Conservation (phyloP, 352 stramenopile species). For the Phytophthora citrophthora region DNA sequence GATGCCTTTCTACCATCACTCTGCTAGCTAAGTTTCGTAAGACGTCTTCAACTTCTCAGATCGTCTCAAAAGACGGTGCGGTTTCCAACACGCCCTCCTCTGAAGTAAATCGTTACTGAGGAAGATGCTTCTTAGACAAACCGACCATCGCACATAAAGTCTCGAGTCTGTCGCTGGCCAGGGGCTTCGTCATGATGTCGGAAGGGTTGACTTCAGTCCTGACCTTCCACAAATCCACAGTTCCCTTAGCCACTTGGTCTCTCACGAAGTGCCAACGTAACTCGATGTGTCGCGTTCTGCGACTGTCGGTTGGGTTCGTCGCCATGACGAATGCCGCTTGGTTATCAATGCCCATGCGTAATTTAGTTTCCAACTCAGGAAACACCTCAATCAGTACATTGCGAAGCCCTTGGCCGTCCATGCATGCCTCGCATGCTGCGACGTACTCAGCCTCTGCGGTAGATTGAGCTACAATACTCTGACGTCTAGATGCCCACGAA, state of each 20-base stretch:
- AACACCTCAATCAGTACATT: neutral
- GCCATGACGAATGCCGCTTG: slow-evolving; percentile 1
- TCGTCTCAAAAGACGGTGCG: neutral
- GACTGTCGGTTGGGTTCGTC: neutral
- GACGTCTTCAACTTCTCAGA: no score
- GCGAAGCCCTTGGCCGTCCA: neutral
- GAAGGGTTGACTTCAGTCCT: neutral
- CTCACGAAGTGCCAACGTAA: neutral
- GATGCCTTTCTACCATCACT: no score
- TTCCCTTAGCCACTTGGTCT: neutral
- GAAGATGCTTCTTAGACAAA: neutral
- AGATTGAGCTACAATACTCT: slow-evolving; percentile 3
- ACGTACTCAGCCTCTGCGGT: slow-evolving; percentile 4
- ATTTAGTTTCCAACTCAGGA: neutral
- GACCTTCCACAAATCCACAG: slow-evolving; percentile 1
- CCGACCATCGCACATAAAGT: neutral
- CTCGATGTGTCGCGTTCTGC: slow-evolving; percentile 2
- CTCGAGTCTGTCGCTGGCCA: neutral
- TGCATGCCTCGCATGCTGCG: slow-evolving; percentile 3
- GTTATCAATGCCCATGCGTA: neutral
- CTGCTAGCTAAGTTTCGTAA: no score
- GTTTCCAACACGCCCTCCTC: slow-evolving; percentile 8
- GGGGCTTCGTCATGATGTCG: slow-evolving; percentile 1
- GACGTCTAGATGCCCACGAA: neutral
- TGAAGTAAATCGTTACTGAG: neutral